These are phyloP conservation scores for Zalaria obscura DNA, from an alignment of 2,329 filamentous ascomycete species.

Conservation along the genomic window DNA sequence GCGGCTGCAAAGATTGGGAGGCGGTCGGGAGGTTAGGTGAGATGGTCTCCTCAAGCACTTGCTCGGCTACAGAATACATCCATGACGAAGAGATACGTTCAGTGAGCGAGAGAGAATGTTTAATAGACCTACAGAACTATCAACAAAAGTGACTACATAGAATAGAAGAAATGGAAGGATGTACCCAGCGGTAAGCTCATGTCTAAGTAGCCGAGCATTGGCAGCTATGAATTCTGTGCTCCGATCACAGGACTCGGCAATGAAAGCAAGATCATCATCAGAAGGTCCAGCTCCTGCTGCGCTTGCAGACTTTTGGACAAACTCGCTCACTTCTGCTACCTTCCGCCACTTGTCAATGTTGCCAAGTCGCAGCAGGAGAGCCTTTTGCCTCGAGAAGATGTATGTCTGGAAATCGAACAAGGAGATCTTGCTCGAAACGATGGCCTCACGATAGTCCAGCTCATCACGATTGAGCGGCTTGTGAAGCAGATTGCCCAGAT, in stretches of 20 bases:
- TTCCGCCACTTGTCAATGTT: conserved; percentile 37
- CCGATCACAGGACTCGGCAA: conserved; percentile 77
- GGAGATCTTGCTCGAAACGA: conserved; percentile 87
- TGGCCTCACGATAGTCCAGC: conserved; percentile 82
- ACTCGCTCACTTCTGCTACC: conserved; percentile 20
- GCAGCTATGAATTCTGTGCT: conserved; percentile 73
- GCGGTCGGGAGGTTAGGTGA: conserved; percentile 47
- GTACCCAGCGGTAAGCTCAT: conserved; percentile 57
- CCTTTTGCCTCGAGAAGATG: conserved; percentile 79
- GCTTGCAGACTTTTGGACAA: not conserved
- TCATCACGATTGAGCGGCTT: conserved; percentile 25
- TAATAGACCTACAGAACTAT: conserved; percentile 17
- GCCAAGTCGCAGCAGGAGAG: conserved; percentile 68
- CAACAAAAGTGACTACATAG: conserved; percentile 7
- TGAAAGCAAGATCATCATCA: conserved; percentile 56
- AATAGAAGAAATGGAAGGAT: conserved; percentile 13
- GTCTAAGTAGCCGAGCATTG: conserved; percentile 63
- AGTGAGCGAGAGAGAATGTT: conserved; percentile 27
- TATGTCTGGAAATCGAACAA: conserved; percentile 92
- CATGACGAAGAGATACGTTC: conserved; percentile 68
- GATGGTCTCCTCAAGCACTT: conserved; percentile 62
- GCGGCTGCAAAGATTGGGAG: not conserved
- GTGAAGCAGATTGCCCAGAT: conserved; percentile 11
- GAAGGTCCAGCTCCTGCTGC: too few species aligned
- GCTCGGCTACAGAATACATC: conserved; percentile 61